These are phyloP conservation scores for Sporothrix phasma DNA, from an alignment of 2,329 filamentous ascomycete species.

Conservation along the genomic window DNA sequence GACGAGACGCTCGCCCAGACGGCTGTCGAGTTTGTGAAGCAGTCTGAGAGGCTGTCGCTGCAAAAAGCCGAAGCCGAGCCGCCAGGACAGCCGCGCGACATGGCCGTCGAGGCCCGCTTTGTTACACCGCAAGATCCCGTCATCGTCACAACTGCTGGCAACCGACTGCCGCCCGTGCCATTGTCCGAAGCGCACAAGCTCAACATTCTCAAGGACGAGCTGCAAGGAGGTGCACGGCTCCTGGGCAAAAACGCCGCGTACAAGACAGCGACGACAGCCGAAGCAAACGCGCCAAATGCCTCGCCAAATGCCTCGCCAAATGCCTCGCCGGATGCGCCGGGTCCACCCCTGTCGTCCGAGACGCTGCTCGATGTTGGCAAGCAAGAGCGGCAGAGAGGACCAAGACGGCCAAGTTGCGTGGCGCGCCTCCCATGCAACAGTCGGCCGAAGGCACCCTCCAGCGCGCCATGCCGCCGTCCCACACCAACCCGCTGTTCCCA, in stretches of 20 bases:
- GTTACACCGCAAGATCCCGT: conserved; percentile 63
- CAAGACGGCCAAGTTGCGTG: conserved; percentile 26
- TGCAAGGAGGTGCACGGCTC: conserved; percentile 23
- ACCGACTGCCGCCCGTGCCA: conserved; percentile 57
- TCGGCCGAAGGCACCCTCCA: conserved; percentile 36
- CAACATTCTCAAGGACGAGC: conserved; percentile 49
- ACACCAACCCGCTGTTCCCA: conserved; percentile 74
- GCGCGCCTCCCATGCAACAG: neutral
- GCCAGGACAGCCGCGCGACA: conserved; percentile 24
- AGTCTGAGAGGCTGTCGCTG: conserved; percentile 49
- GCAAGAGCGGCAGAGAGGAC: neutral
- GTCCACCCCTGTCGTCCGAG: neutral
- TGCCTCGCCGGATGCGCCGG: neutral
- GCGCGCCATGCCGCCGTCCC: conserved; percentile 49
- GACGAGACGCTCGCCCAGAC: conserved; percentile 27
- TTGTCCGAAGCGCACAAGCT: conserved; percentile 60
- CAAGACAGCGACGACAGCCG: neutral
- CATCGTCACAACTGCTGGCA: conserved; percentile 57
- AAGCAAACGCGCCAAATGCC: neutral
- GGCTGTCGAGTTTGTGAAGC: conserved; percentile 49
- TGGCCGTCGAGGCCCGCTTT: conserved; percentile 53
- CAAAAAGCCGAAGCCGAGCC: conserved; percentile 24
- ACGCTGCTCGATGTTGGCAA: neutral
- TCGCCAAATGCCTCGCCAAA: no score
- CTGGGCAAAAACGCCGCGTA: conserved; percentile 4